Base-by-base conservation (phyloP, 148 eudicot species). In the Vaccinium corymbosum region DNA sequence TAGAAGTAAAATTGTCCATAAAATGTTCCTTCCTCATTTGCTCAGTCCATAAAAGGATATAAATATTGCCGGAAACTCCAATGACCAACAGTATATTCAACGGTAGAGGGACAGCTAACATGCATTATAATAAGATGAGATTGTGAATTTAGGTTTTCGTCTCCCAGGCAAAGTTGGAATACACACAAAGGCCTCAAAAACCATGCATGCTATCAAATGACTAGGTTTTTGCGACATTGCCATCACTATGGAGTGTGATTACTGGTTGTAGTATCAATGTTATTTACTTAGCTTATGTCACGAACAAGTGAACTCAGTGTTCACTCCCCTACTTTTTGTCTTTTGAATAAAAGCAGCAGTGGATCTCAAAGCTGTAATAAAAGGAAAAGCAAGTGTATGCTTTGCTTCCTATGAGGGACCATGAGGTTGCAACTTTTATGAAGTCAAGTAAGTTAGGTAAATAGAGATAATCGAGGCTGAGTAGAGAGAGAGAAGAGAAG, bases 201-300 rank as follows among this genome's bases (percentile, higher is more conserved):
- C 72, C 8, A 22, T 70, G 42, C 32, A 70, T 61, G 66, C 25
- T 61, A 6, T 66, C 72, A 22, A 66, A 25, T 66, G 72, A 66
- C 29, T 25, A 66, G 9, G 68, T 61, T 61, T 61, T 7, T 61
- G 68, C 68, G 2, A 62, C 13, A 62, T 11, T 62, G 27, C 15
- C 38, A 35, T 35, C 38, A 35, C 38, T 19, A n/a, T 17, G 29
- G 53, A 6, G 42, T 52, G 46, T 78, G 42, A 56, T 52, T 14
- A 53, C 64, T 61, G 14, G 68, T 46, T 25, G 57, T 66, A 27
- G 73, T 22, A 49, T 27, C 42, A 20, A 32, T 16, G 32, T 55
- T 32, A 55, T 56, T n/a, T 79, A 16, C 56, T n/a, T 19, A 42
- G 71, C 50, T 80, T 80, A 80, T 42, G 10, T 46, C 48, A 80